Evolutionary conservation across 1,284 basidiomycete genomes (phyloP), one percentile per base, ranked within the genome.

Genomic region (Sanghuangporus baumii): DNA sequence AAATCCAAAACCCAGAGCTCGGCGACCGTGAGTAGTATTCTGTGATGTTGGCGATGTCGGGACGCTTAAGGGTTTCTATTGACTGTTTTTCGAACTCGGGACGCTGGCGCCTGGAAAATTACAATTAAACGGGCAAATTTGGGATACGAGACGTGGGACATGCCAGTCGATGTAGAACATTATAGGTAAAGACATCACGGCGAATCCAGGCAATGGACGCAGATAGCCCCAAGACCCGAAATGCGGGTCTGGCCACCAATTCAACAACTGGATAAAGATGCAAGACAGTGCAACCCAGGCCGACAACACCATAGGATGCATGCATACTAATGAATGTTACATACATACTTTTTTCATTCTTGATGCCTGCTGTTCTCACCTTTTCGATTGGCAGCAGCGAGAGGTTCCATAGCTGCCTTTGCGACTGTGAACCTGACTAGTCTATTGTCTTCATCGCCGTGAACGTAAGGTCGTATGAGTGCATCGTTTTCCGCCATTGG

Each of bases 161-260:
- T 63, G 90, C 89, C 89, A 93, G 71, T 93, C 91, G 54, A 88
- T 76, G 20, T 77, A 73, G 67, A 84, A 84, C 74, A 94, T 79
- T 14, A 91, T 69, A 0, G 88, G 87, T 18, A 91, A 80, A 1
- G 83, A 81, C 43, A 81, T 74, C 8, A 82, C 76, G 9, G 83
- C 88, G 67, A 91, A 84, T 4, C 85, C 84, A 18, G 90, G 87
- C 12, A 91, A 51, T 0, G 87, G 84, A 18, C 75, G 73, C 9
- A 92, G 70, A 71, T 82, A 88, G 36, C 82, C 79, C 52, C 82
- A 61, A 37, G 73, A 65, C 9, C 82, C 80, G 57, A 77, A 70
- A 14, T 72, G 67, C 18, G 70, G 67, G 52, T 71, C 74, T 0
- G 89, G 88, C 85, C 85, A 87, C 85, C 84, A 88, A n/a, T 79